Conservation (phyloP, 208 protist genomes). For the Leishmania lainsoni region DNA sequence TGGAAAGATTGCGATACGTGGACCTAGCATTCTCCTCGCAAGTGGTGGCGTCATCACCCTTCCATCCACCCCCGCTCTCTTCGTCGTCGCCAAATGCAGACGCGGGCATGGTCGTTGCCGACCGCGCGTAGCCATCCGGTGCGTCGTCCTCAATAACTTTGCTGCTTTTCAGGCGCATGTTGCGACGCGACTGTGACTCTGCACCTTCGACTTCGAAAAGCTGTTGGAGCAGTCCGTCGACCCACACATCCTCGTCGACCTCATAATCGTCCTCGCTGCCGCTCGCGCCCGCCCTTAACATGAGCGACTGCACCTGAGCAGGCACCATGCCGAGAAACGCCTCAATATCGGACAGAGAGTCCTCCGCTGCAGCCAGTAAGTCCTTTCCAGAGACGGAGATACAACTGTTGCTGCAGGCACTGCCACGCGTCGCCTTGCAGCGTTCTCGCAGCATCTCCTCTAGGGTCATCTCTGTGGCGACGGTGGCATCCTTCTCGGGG, state of each 20-base stretch:
- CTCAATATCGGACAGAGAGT: constrained; percentile 33
- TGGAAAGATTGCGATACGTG: constrained; percentile 1
- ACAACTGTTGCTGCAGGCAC: not conserved
- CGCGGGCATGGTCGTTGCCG: not conserved
- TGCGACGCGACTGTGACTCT: constrained; percentile 17
- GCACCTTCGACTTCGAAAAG: constrained; percentile 24
- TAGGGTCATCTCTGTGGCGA: constrained; percentile 14
- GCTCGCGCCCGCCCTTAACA: not conserved
- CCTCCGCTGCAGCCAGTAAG: not conserved
- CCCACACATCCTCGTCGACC: constrained; percentile 12
- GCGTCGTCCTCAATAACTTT: not conserved
- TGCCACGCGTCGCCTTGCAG: not conserved
- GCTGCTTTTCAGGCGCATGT: constrained; percentile 12
- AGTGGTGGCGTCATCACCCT: not conserved
- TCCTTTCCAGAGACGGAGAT: not conserved
- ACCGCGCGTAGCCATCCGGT: not conserved
- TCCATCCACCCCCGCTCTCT: not conserved
- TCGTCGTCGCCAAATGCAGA: not conserved
- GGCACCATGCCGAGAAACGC: constrained; percentile 25
- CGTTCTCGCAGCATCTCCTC: constrained; percentile 20
- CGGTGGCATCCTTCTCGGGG: not conserved
- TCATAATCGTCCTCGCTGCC: not conserved
- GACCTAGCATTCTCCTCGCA: not conserved
- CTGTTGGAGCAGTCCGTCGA: constrained; percentile 23
- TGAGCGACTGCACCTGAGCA: constrained; percentile 14